Base-by-base conservation (phyloP, 2,329 filamentous ascomycete genomes). In the Fusarium tricinctum region DNA sequence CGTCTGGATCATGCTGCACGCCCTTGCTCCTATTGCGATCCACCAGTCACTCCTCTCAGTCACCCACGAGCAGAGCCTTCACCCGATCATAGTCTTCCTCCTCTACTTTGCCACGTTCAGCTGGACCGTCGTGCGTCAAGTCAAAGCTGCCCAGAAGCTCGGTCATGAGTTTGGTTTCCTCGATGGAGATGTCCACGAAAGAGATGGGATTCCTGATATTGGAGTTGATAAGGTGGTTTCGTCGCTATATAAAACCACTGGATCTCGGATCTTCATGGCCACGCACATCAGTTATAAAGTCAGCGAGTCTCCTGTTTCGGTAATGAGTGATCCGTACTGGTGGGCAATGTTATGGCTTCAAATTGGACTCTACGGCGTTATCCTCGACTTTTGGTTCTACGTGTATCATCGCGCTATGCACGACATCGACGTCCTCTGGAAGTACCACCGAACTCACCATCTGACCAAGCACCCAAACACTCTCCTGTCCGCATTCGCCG, bases 311-410 rank as follows among this genome's bases (percentile, higher is more conserved):
- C 64, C 64, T 9, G 4, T 20, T 13, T 55, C 44, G 19, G 28
- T 23, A 2, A 58, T 59, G 52, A 59, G 52, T n/a, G 55, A 59
- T 1, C 3, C 3, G 9, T 35, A 43, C 12, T 63, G 60, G 60
- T 63, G 60, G 60, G 60, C 45, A 12, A 63, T 57, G 64, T 30
- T 68, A 2, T 68, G 42, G 26, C 17, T 68, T 1, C 51, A 68
- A 10, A 68, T 68, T 5, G 64, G 64, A 15, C 43, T 68, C 2
- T 68, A 68, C 3, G 62, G 62, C 5, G 62, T 68, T 5, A 42
- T 68, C 8, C 63, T 68, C 5, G 64, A 68, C 46, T 68, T 68
- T 19, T 68, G 64, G 64, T 68, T 68, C 20, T 68, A 68, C 22
- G 30, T 66, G 0, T 68, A 68, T 28, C 64, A 68, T 20, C 64